These are phyloP conservation scores for Takashimella tepidaria DNA, from an alignment of 1,284 basidiomycete genomes.

Conservation along the genomic window DNA sequence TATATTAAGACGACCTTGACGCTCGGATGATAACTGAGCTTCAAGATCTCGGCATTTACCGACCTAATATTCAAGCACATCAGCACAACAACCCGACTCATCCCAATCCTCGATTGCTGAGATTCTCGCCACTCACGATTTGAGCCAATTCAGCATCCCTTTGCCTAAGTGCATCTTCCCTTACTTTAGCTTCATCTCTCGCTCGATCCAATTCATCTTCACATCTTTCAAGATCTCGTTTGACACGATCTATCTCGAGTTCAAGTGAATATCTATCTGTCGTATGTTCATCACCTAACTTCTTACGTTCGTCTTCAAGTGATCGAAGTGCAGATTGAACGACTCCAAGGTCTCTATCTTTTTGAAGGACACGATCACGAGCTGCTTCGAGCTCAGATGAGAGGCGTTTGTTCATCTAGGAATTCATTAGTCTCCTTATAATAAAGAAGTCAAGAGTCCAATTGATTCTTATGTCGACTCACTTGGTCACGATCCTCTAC, in stretches of 20 bases:
- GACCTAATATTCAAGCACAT: slow-evolving; percentile 46
- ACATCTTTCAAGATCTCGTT: slow-evolving; percentile 72
- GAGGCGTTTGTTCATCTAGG: slow-evolving; percentile 36
- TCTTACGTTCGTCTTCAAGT: slow-evolving; percentile 54
- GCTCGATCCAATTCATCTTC: slow-evolving; percentile 74
- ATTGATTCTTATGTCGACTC: too few species aligned
- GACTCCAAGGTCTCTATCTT: slow-evolving; percentile 59
- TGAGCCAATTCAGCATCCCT: slow-evolving; percentile 65
- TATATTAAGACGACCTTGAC: slow-evolving; percentile 73
- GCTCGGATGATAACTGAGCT: slow-evolving; percentile 69
- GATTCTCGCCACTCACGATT: slow-evolving; percentile 53
- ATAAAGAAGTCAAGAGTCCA: too few species aligned
- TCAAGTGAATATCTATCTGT: slow-evolving; percentile 81
- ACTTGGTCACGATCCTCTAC: slow-evolving; percentile 48
- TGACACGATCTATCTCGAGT: slow-evolving; percentile 81
- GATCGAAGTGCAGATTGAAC: slow-evolving; percentile 68
- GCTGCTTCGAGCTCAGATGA: slow-evolving; percentile 45
- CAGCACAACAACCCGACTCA: background rate
- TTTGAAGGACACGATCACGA: slow-evolving; percentile 46
- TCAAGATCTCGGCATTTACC: slow-evolving; percentile 73
- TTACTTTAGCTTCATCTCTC: slow-evolving; percentile 65
- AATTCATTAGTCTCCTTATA: background rate
- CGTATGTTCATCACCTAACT: slow-evolving; percentile 72
- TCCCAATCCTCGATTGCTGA: background rate
- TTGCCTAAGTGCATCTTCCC: slow-evolving; percentile 61